Base-by-base conservation (phyloP, 352 stramenopile species). In the Globisporangium lucens region DNA sequence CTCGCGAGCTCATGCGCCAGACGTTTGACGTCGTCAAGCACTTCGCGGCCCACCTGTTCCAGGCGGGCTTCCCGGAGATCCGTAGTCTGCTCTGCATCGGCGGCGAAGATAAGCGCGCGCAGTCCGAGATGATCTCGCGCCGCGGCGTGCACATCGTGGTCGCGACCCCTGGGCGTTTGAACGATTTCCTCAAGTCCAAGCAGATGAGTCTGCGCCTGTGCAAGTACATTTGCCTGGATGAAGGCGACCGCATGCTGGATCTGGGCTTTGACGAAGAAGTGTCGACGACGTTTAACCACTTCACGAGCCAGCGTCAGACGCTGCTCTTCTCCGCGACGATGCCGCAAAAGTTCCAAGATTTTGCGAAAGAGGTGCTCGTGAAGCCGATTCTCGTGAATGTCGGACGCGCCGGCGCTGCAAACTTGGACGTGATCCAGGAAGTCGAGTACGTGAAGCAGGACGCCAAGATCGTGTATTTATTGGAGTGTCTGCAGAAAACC, bases 271-370 rank as follows among this genome's bases (percentile, higher is more conserved):
- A 96, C 65, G 85, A 97, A 67, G 89, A 98, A 70, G 89, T 98
- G 41, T 84, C 94, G 56, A 94, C 96, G 52, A 99, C 99, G 43
- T 99, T 99, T 75, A 99, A 99, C 73, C 93, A 99, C 67, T 99
- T 99, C 71, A 89, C 83, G 17, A 81, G 85, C 56, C 97, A 99
- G 86, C 89, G 97, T 17, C 97, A 99, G 80, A 99, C 97, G 36
- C 87, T 99, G 51, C 79, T 99, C 36, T 99, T 99, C 76, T 98
- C 87, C 46, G 98, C 98, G 36, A 99, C 98, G 20, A 99, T 99
- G 94, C 98, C 98, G 0, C 97, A 99, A 71, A 99, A 99, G 70
- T 99, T 99, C 80, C 95, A 99, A 77, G 97, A 99, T 74, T 99
- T 99, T 82, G 97, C 97, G 29, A 98, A 98, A 72, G 80, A 95